These are phyloP conservation scores for Setaria viridis DNA, from an alignment of 202 grass and related monocot genomes.

Conservation along the genomic window DNA sequence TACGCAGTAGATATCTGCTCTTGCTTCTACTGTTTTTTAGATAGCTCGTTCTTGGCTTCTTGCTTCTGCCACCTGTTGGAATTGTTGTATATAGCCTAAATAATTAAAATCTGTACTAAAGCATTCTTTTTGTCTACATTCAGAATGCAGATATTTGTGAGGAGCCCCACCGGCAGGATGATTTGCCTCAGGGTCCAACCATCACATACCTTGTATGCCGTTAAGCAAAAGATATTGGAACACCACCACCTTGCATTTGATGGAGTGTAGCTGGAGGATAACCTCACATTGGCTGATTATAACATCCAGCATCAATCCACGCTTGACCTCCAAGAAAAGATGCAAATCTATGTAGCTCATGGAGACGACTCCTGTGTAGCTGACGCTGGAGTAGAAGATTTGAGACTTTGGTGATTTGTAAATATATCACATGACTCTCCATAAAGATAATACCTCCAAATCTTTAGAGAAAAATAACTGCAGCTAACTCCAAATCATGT, in stretches of 20 bases:
- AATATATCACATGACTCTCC: no score
- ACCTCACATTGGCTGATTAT: neutral
- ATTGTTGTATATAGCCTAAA: neutral
- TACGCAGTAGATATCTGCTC: neutral
- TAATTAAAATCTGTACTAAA: neutral
- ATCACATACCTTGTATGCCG: neutral
- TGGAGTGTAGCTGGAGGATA: neutral
- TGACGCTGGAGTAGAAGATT: no score
- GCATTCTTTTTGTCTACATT: neutral
- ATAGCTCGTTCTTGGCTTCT: neutral
- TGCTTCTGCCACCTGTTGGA: neutral
- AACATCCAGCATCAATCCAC: neutral
- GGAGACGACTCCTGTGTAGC: no score
- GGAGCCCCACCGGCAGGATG: neutral
- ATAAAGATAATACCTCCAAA: no score
- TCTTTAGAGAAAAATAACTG: no score
- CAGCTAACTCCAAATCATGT: no score
- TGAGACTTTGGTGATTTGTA: no score
- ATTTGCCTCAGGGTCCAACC: neutral
- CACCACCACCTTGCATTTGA: neutral
- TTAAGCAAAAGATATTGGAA: slow-evolving; percentile 1
- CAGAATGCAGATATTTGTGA: slow-evolving; percentile 26
- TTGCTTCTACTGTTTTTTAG: neutral
- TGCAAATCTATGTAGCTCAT: neutral
- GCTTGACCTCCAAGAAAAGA: neutral